Evolutionary conservation across 139 green algal species (phyloP).

Genomic region (Volvox africanus): DNA sequence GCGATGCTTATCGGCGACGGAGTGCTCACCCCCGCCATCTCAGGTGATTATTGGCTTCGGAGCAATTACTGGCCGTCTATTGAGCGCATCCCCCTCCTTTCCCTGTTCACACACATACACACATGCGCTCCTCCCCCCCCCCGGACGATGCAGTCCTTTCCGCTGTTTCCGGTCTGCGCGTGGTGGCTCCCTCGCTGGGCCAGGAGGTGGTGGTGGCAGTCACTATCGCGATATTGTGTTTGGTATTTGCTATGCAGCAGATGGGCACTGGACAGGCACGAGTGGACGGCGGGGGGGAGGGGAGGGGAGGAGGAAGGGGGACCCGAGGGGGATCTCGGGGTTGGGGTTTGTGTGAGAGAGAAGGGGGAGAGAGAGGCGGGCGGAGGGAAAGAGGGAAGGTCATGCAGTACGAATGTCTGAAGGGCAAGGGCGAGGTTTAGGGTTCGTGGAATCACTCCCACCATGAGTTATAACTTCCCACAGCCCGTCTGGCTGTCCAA

Average conservation of each 20-base stretch:
- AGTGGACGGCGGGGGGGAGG: not conserved
- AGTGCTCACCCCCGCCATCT: no score
- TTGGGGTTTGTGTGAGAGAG: not conserved
- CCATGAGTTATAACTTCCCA: not conserved
- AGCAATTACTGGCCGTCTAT: no score
- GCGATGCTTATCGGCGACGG: no score
- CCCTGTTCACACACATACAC: not conserved
- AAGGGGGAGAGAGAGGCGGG: not conserved
- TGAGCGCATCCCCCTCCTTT: no score
- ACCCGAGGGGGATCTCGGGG: no score
- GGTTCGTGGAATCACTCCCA: no score
- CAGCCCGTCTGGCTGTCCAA: not conserved
- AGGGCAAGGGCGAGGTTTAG: no score
- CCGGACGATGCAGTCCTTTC: constrained; percentile 49
- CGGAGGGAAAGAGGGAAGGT: no score
- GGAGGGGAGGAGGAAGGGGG: not conserved
- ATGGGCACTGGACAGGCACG: constrained; percentile 66
- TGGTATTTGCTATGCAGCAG: constrained; percentile 72
- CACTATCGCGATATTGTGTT: constrained; percentile 49
- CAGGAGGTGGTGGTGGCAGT: constrained; percentile 37
- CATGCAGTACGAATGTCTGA: no score
- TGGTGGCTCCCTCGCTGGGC: constrained; percentile 20
- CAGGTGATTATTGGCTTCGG: no score
- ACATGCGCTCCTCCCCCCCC: not conserved
- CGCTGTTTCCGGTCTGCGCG: constrained; percentile 47